phyloP scores from a whole-genome alignment of 768 basidiomycete species.

The Leccinum uliginosum region DNA sequence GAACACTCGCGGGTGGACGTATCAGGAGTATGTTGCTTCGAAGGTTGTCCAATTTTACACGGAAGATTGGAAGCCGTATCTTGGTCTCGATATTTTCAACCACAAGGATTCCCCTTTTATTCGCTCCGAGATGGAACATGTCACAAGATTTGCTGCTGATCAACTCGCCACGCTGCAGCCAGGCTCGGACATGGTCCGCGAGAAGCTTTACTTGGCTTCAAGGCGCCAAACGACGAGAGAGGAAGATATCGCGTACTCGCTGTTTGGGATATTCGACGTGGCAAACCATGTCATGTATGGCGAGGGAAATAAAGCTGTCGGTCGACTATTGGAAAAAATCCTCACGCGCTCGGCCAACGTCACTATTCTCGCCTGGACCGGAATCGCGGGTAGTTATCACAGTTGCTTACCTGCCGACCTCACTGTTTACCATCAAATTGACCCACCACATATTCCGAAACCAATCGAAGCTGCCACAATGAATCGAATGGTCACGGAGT shows the following conservation, averaged over 20 bases:
- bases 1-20: background rate
- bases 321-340: too few relatives aligned
- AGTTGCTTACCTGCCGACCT: background rate
- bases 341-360: too few relatives aligned
- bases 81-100: background rate
- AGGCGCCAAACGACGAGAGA: too few relatives aligned
- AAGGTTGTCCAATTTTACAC: background rate
- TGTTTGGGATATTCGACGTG: too few relatives aligned
- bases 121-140: background rate
- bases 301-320: too few relatives aligned
- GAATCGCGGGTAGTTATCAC: background rate
- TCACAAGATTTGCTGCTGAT: too few relatives aligned
- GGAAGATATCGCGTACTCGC: too few relatives aligned
- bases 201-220: too few relatives aligned
- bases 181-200: too few relatives aligned
- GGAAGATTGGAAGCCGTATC: background rate
- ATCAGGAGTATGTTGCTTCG: background rate
- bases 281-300: too few relatives aligned
- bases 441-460: background rate
- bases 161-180: too few relatives aligned
- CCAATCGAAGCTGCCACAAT: background rate
- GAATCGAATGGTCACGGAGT: background rate
- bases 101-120: background rate
- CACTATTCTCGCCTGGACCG: background rate
- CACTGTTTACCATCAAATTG: background rate